These are phyloP conservation scores for Xylaria sp. DNA, from an alignment of 2,329 filamentous ascomycete genomes.

Conservation along the genomic window DNA sequence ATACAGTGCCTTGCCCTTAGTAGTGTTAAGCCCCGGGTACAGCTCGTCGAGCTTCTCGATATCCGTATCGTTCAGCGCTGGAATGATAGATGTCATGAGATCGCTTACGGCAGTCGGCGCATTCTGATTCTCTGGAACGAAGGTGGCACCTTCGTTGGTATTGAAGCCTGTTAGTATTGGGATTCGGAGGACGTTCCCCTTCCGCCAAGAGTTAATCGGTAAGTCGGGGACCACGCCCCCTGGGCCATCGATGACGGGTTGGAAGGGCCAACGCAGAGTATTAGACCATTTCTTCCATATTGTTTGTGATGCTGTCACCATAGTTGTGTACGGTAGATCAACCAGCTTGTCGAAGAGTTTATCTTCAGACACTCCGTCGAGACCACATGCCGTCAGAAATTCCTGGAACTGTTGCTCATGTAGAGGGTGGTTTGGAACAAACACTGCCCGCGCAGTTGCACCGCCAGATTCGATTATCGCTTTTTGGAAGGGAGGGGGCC, in stretches of 20 bases:
- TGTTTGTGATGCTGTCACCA: constrained; percentile 56
- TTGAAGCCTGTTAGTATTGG: constrained; percentile 77
- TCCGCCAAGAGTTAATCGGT: constrained; percentile 69
- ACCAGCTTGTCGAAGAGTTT: constrained; percentile 64
- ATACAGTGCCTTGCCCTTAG: constrained; percentile 55
- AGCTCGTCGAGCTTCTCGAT: constrained; percentile 65
- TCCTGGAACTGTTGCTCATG: constrained; percentile 67
- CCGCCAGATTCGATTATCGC: constrained; percentile 69
- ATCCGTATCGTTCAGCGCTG: constrained; percentile 63
- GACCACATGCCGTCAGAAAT: constrained; percentile 63
- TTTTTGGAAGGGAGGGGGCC: constrained; percentile 60
- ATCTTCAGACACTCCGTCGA: constrained; percentile 60
- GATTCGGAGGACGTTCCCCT: constrained; percentile 63
- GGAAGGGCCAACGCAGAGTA: constrained; percentile 71
- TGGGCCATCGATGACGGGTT: constrained; percentile 72
- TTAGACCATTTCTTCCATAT: constrained; percentile 59
- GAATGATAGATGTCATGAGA: constrained; percentile 73
- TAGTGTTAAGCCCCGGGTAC: constrained; percentile 69
- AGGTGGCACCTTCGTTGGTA: constrained; percentile 74
- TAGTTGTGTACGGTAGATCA: constrained; percentile 52
- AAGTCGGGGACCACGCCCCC: constrained; percentile 65
- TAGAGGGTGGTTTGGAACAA: constrained; percentile 64
- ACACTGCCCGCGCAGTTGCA: constrained; percentile 65
- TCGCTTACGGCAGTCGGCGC: constrained; percentile 63
- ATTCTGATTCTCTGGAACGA: constrained; percentile 64